These are phyloP conservation scores for Chimonanthus praecox DNA, from an alignment of 164 flowering plant species.

Conservation along the genomic window DNA sequence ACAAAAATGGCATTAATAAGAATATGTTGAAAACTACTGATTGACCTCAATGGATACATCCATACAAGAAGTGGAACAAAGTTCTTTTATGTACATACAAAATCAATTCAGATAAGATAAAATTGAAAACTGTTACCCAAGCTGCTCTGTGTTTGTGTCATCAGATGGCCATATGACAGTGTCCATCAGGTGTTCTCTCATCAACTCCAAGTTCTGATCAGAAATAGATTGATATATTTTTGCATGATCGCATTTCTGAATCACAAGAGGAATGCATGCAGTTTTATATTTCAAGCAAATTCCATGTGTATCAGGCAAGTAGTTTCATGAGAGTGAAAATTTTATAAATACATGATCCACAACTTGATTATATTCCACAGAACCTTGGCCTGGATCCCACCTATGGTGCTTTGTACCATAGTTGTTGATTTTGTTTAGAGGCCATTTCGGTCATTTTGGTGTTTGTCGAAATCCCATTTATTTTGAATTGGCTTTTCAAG, in stretches of 20 bases:
- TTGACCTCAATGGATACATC: neutral
- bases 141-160: slow-evolving; percentile 48
- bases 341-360: neutral
- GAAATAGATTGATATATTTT: slow-evolving; percentile 51
- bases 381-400: neutral
- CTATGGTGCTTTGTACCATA: neutral
- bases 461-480: no score
- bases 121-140: slow-evolving; percentile 32
- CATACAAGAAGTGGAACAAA: neutral
- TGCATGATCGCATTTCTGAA: slow-evolving; percentile 36
- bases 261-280: neutral
- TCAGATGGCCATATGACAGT: slow-evolving; percentile 39
- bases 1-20: slow-evolving; percentile 23
- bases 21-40: slow-evolving; percentile 1
- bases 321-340: neutral
- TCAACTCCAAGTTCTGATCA: slow-evolving; percentile 85
- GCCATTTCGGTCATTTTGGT: neutral
- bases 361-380: no score
- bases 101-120: neutral
- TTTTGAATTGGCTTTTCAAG: no score
- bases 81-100: neutral
- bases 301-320: neutral
- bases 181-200: slow-evolving; percentile 87
- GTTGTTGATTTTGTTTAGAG: neutral
- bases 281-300: neutral